phyloP scores from a whole-genome alignment of 2,329 filamentous ascomycete species.

The Diaporthe citriasiana region DNA sequence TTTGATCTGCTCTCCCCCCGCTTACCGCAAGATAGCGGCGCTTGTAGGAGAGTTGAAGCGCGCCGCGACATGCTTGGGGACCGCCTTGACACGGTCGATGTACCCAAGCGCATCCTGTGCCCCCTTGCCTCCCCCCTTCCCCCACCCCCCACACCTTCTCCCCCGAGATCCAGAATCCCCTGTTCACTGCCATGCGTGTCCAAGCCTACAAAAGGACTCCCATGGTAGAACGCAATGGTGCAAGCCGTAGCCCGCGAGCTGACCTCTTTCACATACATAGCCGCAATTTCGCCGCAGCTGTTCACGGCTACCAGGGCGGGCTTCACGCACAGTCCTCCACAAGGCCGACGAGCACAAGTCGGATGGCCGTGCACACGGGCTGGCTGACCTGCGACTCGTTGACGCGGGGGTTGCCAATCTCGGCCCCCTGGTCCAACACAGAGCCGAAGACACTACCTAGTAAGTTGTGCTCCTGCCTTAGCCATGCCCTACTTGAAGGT shows the following conservation, averaged over 20 bases:
- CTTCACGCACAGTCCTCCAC: slow-evolving; percentile 44
- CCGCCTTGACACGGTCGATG: slow-evolving; percentile 9
- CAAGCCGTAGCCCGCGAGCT: slow-evolving; percentile 43
- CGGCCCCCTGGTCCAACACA: slow-evolving; percentile 48
- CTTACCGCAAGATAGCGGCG: slow-evolving; percentile 53
- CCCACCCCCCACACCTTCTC: too few species aligned
- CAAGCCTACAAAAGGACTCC: slow-evolving; percentile 27
- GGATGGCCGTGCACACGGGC: slow-evolving; percentile 53
- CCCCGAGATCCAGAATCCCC: slow-evolving; percentile 35
- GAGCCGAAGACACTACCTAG: slow-evolving; percentile 46
- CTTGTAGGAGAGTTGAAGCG: slow-evolving; percentile 47
- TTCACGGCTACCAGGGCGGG: slow-evolving; percentile 46
- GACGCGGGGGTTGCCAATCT: slow-evolving; percentile 47
- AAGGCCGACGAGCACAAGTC: slow-evolving; percentile 52
- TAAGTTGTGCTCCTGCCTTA: slow-evolving; percentile 44
- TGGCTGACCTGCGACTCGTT: slow-evolving; percentile 48
- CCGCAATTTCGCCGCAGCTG: slow-evolving; percentile 48
- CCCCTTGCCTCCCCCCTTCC: too few species aligned
- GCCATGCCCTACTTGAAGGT: slow-evolving; percentile 45
- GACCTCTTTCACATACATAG: slow-evolving; percentile 45
- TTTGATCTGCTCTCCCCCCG: slow-evolving; percentile 19
- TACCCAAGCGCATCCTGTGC: slow-evolving; percentile 14
- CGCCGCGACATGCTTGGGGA: slow-evolving; percentile 20
- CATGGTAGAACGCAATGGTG: slow-evolving; percentile 44
- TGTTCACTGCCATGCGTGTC: slow-evolving; percentile 35